Conservation (phyloP, 192 early-diverging fungal species). For the Pilaira anomala region DNA sequence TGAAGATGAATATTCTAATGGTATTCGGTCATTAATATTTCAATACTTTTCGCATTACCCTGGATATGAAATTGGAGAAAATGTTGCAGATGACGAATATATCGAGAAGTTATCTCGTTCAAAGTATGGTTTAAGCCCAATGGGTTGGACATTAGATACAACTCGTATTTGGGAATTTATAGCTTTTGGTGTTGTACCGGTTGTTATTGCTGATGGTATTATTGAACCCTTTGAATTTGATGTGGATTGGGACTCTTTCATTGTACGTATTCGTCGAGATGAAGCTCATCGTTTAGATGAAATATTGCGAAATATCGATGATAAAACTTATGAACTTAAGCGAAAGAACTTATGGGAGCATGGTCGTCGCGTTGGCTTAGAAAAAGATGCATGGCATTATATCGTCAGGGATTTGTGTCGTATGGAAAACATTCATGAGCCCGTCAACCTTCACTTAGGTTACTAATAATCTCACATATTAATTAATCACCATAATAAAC, state of each 20-base stretch:
- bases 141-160: slow-evolving; percentile 43
- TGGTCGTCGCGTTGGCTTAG: slow-evolving; percentile 35
- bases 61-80: slow-evolving; percentile 37
- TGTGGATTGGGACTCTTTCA: slow-evolving; percentile 45
- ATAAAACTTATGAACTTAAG: slow-evolving; percentile 40
- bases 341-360: slow-evolving; percentile 38
- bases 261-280: slow-evolving; percentile 36
- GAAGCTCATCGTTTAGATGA: slow-evolving; percentile 41
- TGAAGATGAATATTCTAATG: slow-evolving; percentile 36
- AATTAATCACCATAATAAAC: neutral
- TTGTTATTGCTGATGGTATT: slow-evolving; percentile 49
- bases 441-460: slow-evolving; percentile 28
- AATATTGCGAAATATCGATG: slow-evolving; percentile 31
- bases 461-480: slow-evolving; percentile 16
- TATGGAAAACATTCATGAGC: slow-evolving; percentile 21
- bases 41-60: slow-evolving; percentile 33
- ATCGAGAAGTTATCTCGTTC: slow-evolving; percentile 37
- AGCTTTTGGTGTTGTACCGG: slow-evolving; percentile 50
- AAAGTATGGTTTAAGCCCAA: slow-evolving; percentile 41
- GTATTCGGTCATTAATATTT: slow-evolving; percentile 41
- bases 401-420: slow-evolving; percentile 45
- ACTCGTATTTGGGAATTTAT: slow-evolving; percentile 49
- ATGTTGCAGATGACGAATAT: slow-evolving; percentile 34
- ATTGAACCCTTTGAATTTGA: slow-evolving; percentile 49
- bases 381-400: slow-evolving; percentile 46